Evolutionary conservation across 2,329 filamentous ascomycete genomes (phyloP), one percentile per base, ranked within the genome.

Genomic region (Leptographium wingfieldii): DNA sequence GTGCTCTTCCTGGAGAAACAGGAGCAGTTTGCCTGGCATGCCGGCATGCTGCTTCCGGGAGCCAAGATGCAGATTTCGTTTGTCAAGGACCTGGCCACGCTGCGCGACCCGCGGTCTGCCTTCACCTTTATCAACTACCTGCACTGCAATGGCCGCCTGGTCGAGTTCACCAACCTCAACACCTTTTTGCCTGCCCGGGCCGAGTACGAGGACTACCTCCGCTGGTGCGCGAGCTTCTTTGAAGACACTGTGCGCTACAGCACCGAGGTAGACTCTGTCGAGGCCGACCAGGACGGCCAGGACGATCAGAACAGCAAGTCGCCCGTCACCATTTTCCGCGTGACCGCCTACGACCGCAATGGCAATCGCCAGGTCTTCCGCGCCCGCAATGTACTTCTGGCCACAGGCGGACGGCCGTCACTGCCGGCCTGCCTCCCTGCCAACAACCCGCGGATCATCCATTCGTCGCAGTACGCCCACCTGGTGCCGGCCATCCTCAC

Each of bases 21-120:
- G 73, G 69, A 77, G 38, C 76, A 80, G 55, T 97, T 97, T 69
- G 84, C 88, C 61, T 97, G 92, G 92, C 92, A 97, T 72, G 85
- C 90, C 0, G 92, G 92, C 62, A 97, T 97, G 92, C 83, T 96
- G 61, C 81, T 97, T 3, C 90, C 91, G 0, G 92, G 91, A 5
- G 89, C 92, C 58, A 91, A 88, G 74, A 97, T 97, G 92, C 92
- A 97, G 71, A 97, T 97, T 67, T 95, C 90, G 11, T 97, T 96
- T 76, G 81, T 97, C 75, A 97, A 97, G 76, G 92, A 97, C 70
- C 82, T 97, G 72, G 92, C 92, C 3, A 94, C 90, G 3, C 79
- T 96, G 66, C 82, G 92, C 61, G 86, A 97, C 70, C 92, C 92
- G 9, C 83, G 87, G 64, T 95, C 89, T 65, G 82, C 91, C 68